Percentiles rank a stretch among this genome's conserved stretches.
phyloP scores from a whole-genome alignment of 257 asterid genomes.

The Thymus quinquecostatus region DNA sequence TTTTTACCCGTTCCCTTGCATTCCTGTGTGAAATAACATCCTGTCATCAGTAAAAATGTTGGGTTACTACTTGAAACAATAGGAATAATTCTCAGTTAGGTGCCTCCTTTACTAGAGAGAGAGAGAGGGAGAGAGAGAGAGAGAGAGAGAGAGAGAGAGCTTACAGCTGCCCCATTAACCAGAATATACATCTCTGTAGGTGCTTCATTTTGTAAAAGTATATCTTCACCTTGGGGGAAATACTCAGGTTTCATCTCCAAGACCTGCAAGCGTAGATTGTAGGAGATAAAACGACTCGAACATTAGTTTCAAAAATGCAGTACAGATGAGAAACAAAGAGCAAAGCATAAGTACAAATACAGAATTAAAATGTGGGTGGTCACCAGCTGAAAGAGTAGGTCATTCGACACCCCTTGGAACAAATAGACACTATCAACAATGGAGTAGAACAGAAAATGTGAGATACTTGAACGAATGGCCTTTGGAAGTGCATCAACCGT shows the following conservation, averaged over 20 bases:
- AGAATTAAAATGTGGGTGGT: slow-evolving; percentile 7
- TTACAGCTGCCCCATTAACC: slow-evolving; percentile 69
- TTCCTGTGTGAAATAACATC: slow-evolving; percentile 55
- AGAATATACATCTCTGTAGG: slow-evolving; percentile 74
- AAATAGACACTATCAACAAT: slow-evolving; percentile 70
- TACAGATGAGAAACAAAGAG: background rate
- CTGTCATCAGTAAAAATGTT: slow-evolving; percentile 45
- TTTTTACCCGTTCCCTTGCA: slow-evolving; percentile 56
- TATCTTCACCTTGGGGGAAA: slow-evolving; percentile 74
- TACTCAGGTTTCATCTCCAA: slow-evolving; percentile 78
- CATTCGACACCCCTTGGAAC: slow-evolving; percentile 76
- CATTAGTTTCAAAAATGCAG: background rate
- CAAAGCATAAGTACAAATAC: too few species aligned
- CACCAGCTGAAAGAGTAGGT: slow-evolving; percentile 92
- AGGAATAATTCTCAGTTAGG: background rate
- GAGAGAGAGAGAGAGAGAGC: slow-evolving; percentile 24
- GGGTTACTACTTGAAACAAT: slow-evolving; percentile 14
- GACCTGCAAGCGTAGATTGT: slow-evolving; percentile 44
- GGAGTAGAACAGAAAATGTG: slow-evolving; percentile 65
- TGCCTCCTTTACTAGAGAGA: too few species aligned
- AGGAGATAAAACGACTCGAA: background rate
- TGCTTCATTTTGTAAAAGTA: slow-evolving; percentile 74
- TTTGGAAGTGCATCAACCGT: slow-evolving; percentile 74
- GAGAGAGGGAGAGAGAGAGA: too few species aligned
- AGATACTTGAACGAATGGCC: slow-evolving; percentile 80